A percentile compares a stretch with the other conserved stretches of the same genome.
These are phyloP conservation scores for Spathaspora girioi DNA, from an alignment of 805 yeast species.

Conservation along the genomic window DNA sequence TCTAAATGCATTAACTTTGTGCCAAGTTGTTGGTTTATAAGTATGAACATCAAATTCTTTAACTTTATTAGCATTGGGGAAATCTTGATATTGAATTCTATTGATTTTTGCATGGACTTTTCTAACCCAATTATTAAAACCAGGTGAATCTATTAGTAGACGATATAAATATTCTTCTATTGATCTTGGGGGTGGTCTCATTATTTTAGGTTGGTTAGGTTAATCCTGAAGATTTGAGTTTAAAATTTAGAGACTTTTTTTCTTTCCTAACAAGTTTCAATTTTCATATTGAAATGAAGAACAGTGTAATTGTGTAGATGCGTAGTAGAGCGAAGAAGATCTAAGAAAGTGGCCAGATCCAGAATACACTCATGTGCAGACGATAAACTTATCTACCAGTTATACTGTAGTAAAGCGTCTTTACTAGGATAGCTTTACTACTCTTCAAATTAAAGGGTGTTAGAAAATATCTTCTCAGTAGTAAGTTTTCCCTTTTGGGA, in stretches of 20 bases:
- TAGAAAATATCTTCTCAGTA: neutral
- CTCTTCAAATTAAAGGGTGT: neutral
- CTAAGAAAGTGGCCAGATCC: too few species aligned
- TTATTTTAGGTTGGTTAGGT: neutral
- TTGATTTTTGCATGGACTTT: slow-evolving; percentile 61
- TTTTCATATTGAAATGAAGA: too few species aligned
- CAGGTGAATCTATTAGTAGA: slow-evolving; percentile 50
- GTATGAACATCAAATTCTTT: slow-evolving; percentile 17
- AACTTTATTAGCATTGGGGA: slow-evolving; percentile 12
- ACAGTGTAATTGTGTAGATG: too few species aligned
- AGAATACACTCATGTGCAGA: too few species aligned
- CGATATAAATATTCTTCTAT: slow-evolving; percentile 46
- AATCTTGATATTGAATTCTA: slow-evolving; percentile 47
- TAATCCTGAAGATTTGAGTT: neutral
- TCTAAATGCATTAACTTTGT: slow-evolving; percentile 59
- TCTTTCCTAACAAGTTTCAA: too few species aligned
- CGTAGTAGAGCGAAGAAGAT: too few species aligned
- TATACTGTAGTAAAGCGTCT: too few species aligned
- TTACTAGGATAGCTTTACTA: too few species aligned
- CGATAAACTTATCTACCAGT: too few species aligned
- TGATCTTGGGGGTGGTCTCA: slow-evolving; percentile 19
- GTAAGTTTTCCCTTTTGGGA: neutral
- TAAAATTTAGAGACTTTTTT: neutral
- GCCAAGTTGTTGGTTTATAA: slow-evolving; percentile 49
- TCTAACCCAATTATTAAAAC: slow-evolving; percentile 62